These are phyloP conservation scores for Pyrenophora seminiperda DNA, from an alignment of 2,329 filamentous ascomycete species.

Conservation along the genomic window DNA sequence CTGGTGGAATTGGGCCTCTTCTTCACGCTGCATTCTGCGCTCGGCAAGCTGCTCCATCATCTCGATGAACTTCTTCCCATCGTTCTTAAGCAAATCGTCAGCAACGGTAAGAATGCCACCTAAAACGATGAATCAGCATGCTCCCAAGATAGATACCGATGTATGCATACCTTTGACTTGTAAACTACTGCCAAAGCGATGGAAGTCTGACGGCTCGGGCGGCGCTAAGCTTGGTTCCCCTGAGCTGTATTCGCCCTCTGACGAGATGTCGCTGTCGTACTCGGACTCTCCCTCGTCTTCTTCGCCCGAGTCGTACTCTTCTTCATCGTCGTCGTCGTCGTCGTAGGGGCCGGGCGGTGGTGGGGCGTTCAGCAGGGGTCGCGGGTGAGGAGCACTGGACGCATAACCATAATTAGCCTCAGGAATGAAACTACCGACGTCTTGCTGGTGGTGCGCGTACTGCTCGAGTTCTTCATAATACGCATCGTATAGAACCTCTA, in stretches of 20 bases:
- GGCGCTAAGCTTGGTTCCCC: slow-evolving; percentile 69
- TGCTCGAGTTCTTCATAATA: slow-evolving; percentile 98
- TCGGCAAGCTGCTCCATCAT: slow-evolving; percentile 99
- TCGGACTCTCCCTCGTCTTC: slow-evolving; percentile 59
- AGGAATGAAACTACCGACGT: slow-evolving; percentile 71
- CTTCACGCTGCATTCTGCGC: slow-evolving; percentile 94
- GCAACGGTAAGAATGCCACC: slow-evolving; percentile 98
- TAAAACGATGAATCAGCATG: slow-evolving; percentile 50
- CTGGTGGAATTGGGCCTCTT: slow-evolving; percentile 72
- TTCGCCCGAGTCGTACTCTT: slow-evolving; percentile 59
- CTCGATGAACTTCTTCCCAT: slow-evolving; percentile 99
- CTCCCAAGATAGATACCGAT: slow-evolving; percentile 13
- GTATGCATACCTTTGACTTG: slow-evolving; percentile 76
- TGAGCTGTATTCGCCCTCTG: slow-evolving; percentile 69
- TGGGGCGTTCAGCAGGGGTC: slow-evolving; percentile 63
- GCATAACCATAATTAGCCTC: slow-evolving; percentile 65
- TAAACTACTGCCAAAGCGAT: slow-evolving; percentile 96
- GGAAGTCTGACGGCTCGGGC: slow-evolving; percentile 80
- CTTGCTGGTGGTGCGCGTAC: slow-evolving; percentile 85
- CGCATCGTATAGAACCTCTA: slow-evolving; percentile 96
- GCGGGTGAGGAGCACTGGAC: slow-evolving; percentile 61
- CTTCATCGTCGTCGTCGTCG: slow-evolving; percentile 55
- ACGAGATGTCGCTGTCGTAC: slow-evolving; percentile 63
- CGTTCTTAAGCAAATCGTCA: slow-evolving; percentile 97
- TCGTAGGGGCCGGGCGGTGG: slow-evolving; percentile 69